phyloP scores from a whole-genome alignment of 2,329 filamentous ascomycete genomes.

The Colletotrichum somersetense region DNA sequence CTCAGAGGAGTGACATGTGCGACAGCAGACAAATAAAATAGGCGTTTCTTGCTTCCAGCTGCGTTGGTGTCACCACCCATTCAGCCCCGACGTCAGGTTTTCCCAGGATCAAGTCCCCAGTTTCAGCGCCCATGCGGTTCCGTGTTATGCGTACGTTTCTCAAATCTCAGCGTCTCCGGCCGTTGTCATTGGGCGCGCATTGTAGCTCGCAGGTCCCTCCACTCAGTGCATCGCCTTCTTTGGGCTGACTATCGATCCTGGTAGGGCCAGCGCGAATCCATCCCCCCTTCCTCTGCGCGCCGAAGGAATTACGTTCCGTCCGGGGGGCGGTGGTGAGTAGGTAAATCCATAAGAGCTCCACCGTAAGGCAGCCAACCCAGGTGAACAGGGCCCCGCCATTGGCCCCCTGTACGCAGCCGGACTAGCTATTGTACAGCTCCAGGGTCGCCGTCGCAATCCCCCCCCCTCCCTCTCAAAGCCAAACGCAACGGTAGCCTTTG shows the following conservation, averaged over 20 bases:
- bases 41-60: conserved; percentile 26
- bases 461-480: conserved; percentile 3
- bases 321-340: neutral
- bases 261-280: conserved; percentile 22
- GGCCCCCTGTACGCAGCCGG: conserved; percentile 25
- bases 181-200: conserved; percentile 23
- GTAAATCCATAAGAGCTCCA: conserved; percentile 1
- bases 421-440: conserved; percentile 16
- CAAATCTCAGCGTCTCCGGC: neutral
- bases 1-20: neutral
- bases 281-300: conserved; percentile 1
- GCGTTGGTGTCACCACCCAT: conserved; percentile 1
- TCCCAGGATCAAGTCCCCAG: conserved; percentile 19
- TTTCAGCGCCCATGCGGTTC: conserved; percentile 16
- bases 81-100: conserved; percentile 29
- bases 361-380: neutral
- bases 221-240: neutral
- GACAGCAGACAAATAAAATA: conserved; percentile 3
- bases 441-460: conserved; percentile 25
- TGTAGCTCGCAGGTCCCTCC: conserved; percentile 3
- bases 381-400: conserved; percentile 23
- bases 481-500: conserved; percentile 21
- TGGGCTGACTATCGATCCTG: conserved; percentile 9
- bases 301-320: conserved; percentile 15
- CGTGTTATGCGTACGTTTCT: conserved; percentile 16